Evolutionary conservation across 2,329 filamentous ascomycete genomes (phyloP).

Genomic region (Fusarium neocosmosporiellum): DNA sequence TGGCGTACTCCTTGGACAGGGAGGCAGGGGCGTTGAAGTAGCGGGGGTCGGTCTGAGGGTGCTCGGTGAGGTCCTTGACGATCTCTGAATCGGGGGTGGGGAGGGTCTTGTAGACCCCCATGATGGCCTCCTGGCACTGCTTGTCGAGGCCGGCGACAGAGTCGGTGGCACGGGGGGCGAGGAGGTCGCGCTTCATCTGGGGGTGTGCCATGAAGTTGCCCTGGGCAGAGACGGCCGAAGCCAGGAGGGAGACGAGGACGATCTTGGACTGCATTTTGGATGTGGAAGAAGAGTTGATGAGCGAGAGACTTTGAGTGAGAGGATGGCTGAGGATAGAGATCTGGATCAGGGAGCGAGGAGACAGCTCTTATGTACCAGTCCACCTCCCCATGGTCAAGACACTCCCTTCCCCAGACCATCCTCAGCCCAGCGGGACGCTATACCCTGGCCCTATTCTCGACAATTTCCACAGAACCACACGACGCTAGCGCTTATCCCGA

Average conservation of each 20-base stretch:
- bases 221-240: slow-evolving; percentile 40
- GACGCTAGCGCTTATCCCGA: slow-evolving; percentile 25
- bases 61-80: slow-evolving; percentile 35
- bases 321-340: not conserved
- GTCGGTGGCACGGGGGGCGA: slow-evolving; percentile 43
- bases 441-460: not conserved
- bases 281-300: not conserved
- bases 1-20: slow-evolving; percentile 46
- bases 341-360: not conserved
- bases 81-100: slow-evolving; percentile 48
- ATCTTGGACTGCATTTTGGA: slow-evolving; percentile 46
- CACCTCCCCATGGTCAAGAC: not conserved
- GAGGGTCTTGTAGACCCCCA: slow-evolving; percentile 38
- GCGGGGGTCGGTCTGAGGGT: slow-evolving; percentile 49
- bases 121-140: slow-evolving; percentile 40
- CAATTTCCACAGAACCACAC: slow-evolving; percentile 24
- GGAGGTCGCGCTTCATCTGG: slow-evolving; percentile 40
- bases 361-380: not conserved
- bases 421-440: not conserved
- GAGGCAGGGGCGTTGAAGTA: slow-evolving; percentile 44
- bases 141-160: slow-evolving; percentile 9
- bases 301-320: not conserved
- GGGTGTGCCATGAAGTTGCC: slow-evolving; percentile 45
- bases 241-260: slow-evolving; percentile 42
- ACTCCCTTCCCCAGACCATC: not conserved